phyloP scores from a whole-genome alignment of 1,139 yeast species.

The Suhomyces maxii region DNA sequence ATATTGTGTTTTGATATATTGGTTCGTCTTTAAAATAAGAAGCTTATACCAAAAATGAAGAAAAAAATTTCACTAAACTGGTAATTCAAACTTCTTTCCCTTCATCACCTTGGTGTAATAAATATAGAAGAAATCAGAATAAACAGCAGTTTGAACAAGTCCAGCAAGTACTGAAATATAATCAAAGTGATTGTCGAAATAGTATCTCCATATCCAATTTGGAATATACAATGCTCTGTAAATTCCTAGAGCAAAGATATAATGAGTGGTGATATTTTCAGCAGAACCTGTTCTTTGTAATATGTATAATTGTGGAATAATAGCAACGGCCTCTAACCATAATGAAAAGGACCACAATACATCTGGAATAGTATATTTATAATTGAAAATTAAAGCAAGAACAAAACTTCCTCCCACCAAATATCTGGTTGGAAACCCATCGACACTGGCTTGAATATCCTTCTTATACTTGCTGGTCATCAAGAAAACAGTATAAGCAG shows the following conservation, averaged over 20 bases:
- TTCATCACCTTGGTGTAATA: constrained; percentile 79
- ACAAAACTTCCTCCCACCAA: constrained; percentile 64
- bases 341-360: constrained; percentile 73
- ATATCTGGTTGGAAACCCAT: constrained; percentile 76
- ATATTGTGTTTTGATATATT: too few relatives aligned
- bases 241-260: constrained; percentile 87
- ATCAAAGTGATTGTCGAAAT: constrained; percentile 66
- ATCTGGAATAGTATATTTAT: constrained; percentile 62
- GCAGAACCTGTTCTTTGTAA: constrained; percentile 90
- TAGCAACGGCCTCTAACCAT: constrained; percentile 90
- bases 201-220: constrained; percentile 91
- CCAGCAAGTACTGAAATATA: constrained; percentile 77
- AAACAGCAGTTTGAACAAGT: constrained; percentile 76
- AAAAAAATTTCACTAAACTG: constrained; percentile 44
- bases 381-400: constrained; percentile 64
- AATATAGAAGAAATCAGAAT: constrained; percentile 93
- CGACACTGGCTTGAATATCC: constrained; percentile 54
- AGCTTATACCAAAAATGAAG: neutral
- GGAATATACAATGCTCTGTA: constrained; percentile 89
- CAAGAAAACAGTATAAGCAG: constrained; percentile 72
- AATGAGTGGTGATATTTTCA: constrained; percentile 82
- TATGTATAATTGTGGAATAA: constrained; percentile 88
- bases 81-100: constrained; percentile 79
- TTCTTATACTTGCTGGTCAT: constrained; percentile 63
- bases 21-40: too few relatives aligned